Evolutionary conservation across 2,329 filamentous ascomycete genomes (phyloP).

Genomic region (Stachybotrys elegans): DNA sequence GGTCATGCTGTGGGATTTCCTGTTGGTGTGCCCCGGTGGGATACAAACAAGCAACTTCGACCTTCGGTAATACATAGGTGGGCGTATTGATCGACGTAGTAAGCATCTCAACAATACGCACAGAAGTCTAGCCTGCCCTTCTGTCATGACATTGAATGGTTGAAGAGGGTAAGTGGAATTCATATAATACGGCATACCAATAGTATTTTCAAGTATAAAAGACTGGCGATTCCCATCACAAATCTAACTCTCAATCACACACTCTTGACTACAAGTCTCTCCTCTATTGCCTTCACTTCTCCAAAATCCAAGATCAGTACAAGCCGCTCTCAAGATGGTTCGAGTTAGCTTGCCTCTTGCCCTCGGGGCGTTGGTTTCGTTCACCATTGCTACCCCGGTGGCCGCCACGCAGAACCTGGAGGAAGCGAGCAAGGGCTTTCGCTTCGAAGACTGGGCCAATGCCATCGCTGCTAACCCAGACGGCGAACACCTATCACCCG

Average conservation of each 20-base stretch:
- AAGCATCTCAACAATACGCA: too few species aligned
- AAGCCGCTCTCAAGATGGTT: not conserved
- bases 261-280: not conserved
- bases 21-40: too few species aligned
- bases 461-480: not conserved
- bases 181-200: too few species aligned
- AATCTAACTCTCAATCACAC: too few species aligned
- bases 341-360: not conserved
- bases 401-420: not conserved
- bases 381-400: not conserved
- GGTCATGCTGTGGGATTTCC: too few species aligned
- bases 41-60: too few species aligned
- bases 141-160: too few species aligned
- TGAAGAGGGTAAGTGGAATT: too few species aligned
- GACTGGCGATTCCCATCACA: too few species aligned
- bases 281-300: not conserved
- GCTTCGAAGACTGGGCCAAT: not conserved
- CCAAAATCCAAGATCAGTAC: not conserved
- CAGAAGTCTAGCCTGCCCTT: too few species aligned
- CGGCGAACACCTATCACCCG: not conserved
- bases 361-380: not conserved
- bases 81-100: too few species aligned
- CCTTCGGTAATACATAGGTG: too few species aligned
- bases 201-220: not conserved
- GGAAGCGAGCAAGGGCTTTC: not conserved